Conservation (phyloP, 768 basidiomycete genomes). For the Termitomyces sp. region DNA sequence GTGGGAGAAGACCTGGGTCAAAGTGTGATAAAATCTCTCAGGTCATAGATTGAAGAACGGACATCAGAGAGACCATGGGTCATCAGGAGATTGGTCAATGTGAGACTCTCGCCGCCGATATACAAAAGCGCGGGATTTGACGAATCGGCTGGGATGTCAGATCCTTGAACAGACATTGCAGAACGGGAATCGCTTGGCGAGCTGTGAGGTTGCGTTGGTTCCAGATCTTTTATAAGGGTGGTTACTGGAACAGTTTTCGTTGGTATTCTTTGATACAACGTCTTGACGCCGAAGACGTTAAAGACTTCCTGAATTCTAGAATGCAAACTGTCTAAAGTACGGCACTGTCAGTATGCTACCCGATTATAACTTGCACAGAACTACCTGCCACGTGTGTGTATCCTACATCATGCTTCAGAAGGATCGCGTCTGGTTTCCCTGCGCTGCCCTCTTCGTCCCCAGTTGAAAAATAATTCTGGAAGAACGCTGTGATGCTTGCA, state of each 20-base stretch:
- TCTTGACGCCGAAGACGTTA: slow-evolving; percentile 18
- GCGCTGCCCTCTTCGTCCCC: not conserved
- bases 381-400: slow-evolving; percentile 68
- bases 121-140: slow-evolving; percentile 35
- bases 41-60: not conserved
- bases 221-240: no score
- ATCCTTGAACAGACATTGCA: slow-evolving; percentile 2
- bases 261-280: slow-evolving; percentile 36
- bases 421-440: slow-evolving; percentile 28
- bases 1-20: slow-evolving; percentile 69
- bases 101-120: slow-evolving; percentile 78
- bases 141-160: slow-evolving; percentile 7
- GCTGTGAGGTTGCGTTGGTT: not conserved
- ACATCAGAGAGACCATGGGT: slow-evolving; percentile 70
- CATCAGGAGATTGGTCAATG: slow-evolving; percentile 82
- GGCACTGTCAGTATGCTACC: not conserved
- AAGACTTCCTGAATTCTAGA: slow-evolving; percentile 23
- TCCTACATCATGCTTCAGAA: slow-evolving; percentile 74
- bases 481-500: slow-evolving; percentile 31
- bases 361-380: not conserved
- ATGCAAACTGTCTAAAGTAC: slow-evolving; percentile 29
- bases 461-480: slow-evolving; percentile 16
- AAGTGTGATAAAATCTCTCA: not conserved
- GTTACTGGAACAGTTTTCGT: slow-evolving; percentile 17
- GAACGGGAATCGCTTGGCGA: not conserved